Evolutionary conservation across 495 filamentous ascomycete genomes (phyloP), one percentile per base, ranked within the genome.

Genomic region (Aspergillus sclerotiicarbonarius): DNA sequence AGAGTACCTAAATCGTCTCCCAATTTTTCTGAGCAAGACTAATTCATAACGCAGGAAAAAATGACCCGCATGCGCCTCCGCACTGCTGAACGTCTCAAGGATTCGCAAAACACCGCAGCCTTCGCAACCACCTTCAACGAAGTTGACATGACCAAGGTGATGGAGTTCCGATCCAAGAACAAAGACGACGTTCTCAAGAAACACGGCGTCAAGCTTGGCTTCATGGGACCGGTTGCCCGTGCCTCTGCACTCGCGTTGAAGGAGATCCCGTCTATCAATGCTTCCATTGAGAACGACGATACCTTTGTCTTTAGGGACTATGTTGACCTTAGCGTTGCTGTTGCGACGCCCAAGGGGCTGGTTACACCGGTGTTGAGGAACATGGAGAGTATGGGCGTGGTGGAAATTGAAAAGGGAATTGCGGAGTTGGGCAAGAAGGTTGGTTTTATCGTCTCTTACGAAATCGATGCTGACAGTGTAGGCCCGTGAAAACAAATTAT

Each of bases 51-150:
- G 37, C 39, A 58, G 56, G 37, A 45, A 16, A 58, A 58, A 35
- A 58, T 58, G 56, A 6, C 56, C 10, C 56, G 48, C 12, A 31
- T 51, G 19, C 56, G 56, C 56, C 5, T 30, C 33, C 47, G 56
- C 47, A 58, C 47, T 3, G 56, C 56, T 9, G 56, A 58, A 19
- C 47, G 33, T 9, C 56, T 58, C 4, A 52, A 52, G 15, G 47
- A 58, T 30, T 58, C 56, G 2, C 56, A 58, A 33, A 58, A 51
- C 33, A 58, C 57, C 20, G 21, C 95, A 55, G 88, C 91, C 30
- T 92, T 92, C 20, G 71, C 96, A 49, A 96, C 92, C 8, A 95
- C 91, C 13, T 96, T 96, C 80, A 93, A 96, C 71, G 91, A 96
- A 71, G 90, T 96, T 44, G 92, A 96, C 68, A 96, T 96, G 92